phyloP scores from a whole-genome alignment of 495 filamentous ascomycete genomes.

The Geoglossum glabrum region DNA sequence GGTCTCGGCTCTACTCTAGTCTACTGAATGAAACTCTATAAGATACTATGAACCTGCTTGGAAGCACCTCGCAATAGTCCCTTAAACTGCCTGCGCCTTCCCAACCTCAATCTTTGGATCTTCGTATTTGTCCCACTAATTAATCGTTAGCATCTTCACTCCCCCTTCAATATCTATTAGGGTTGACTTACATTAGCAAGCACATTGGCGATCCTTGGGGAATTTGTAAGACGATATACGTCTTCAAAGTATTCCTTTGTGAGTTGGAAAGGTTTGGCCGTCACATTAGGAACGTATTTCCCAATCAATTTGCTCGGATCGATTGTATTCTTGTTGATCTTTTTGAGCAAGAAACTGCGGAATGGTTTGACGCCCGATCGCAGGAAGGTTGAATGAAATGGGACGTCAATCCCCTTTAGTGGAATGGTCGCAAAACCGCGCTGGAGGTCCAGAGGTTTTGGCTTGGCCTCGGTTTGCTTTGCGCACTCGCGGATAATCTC shows the following conservation, averaged over 20 bases:
- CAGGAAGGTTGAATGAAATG: slow-evolving; percentile 96
- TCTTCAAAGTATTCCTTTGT: slow-evolving; percentile 99
- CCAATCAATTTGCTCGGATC: slow-evolving; percentile 90
- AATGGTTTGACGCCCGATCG: slow-evolving; percentile 96
- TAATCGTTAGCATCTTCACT: background rate
- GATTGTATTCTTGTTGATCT: slow-evolving; percentile 96
- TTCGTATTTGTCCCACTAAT: slow-evolving; percentile 42
- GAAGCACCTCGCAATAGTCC: background rate
- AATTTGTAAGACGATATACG: slow-evolving; percentile 83
- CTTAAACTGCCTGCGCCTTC: slow-evolving; percentile 6
- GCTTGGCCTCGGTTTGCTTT: slow-evolving; percentile 69
- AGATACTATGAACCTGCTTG: background rate
- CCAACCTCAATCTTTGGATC: slow-evolving; percentile 11
- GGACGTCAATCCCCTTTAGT: slow-evolving; percentile 90
- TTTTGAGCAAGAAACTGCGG: slow-evolving; percentile 91
- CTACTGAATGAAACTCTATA: background rate
- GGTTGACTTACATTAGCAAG: slow-evolving; percentile 43
- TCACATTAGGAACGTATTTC: slow-evolving; percentile 98
- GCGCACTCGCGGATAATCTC: slow-evolving; percentile 72
- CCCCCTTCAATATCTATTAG: background rate
- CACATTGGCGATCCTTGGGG: slow-evolving; percentile 74
- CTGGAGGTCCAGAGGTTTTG: slow-evolving; percentile 66
- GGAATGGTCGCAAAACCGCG: slow-evolving; percentile 95
- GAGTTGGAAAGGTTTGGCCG: slow-evolving; percentile 81
- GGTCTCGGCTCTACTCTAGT: background rate